Base-by-base conservation (phyloP, 768 basidiomycete genomes). In the Ramaria sp. region DNA sequence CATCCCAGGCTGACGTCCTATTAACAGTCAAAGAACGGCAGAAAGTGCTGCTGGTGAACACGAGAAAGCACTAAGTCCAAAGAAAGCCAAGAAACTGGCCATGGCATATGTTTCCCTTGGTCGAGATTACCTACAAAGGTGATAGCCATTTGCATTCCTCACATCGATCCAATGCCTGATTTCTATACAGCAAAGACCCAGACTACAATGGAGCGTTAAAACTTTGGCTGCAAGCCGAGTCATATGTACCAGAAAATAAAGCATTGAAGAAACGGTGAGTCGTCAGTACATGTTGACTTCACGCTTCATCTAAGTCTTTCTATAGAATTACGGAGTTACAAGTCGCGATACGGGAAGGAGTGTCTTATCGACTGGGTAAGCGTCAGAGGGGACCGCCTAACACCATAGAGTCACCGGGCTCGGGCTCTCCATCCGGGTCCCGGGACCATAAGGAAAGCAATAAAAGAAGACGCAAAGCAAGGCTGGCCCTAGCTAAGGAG, bases 181-280 rank as follows among this genome's bases (percentile, higher is more conserved):
- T n/a, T 82, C 90, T 64, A 73, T 90, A n/a, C 77, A 84, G 63
- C 48, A 57, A 57, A 37, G 47, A 57, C 5, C 55, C 55, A 39
- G 55, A 57, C 24, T 50, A 49, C 47, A 57, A 50, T 39, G 78
- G 81, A 1, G 89, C 90, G 2, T 75, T 92, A 39, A 85, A 88
- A 54, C 77, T 91, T 15, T 92, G 91, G 66, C 82, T 83, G 65
- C 86, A 87, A 63, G 89, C 88, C 19, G 84, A 85, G 67, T 75
- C 76, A 5, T 91, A 90, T 62, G 87, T 90, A 49, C 89, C 90
- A n/a, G 85, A 89, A 58, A 91, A 92, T 65, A 68, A 80, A 70
- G 91, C 88, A 68, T 76, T 92, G 50, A 81, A 83, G 78, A 87
- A 88, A 76, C 86, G 90, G 90, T 91, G 78, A 79, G 83, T 83